Evolutionary conservation across 169 alveolate genomes (phyloP), one percentile per base, ranked within the genome.

Genomic region (Hammondia hammondi): DNA sequence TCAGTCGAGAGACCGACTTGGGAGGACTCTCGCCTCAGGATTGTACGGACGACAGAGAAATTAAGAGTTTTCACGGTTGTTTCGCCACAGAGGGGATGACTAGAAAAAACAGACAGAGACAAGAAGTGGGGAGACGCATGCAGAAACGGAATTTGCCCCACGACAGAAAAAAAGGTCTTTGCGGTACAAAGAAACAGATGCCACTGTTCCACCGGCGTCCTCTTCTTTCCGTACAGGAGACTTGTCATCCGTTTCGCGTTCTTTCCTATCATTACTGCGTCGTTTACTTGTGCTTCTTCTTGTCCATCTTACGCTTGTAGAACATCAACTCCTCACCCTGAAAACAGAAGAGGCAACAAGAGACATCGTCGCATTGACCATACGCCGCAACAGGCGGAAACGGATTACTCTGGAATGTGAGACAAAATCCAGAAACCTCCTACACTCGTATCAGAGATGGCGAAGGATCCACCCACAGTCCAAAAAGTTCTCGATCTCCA

Each of bases 271-370:
- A 1, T 32, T 24, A 43, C 1, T 39, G 27, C 7, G 27, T 32
- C 29, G 32, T 88, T 95, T 94, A 96, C 92, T 89, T 94, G 94
- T 98, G 97, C 98, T 98, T 98, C 99, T 98, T 99, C 99, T 98
- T 98, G 97, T 99, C 99, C 97, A 99, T 96, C 97, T 99, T 99
- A 97, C 98, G 98, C 97, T 98, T 97, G 98, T 99, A 99, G 98
- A 99, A 99, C 97, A 97, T 98, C 95, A 99, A 98, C 96, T 99
- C 99, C 95, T 98, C 99, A 27, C 97, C 97, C 96, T 93, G 92
- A 61, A 45, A 12, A 70, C 85, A 90, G n/a, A 43, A 21, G 27
- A 85, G 37, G 61, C 17, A 27, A 43, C 61, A 70, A 29, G 45
- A 17, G 24, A 70, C 72, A 5, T 14, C 39, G 27, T 5, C 48